phyloP scores from a whole-genome alignment of 2,329 filamentous ascomycete species.

The Cryoendolithus antarcticus region DNA sequence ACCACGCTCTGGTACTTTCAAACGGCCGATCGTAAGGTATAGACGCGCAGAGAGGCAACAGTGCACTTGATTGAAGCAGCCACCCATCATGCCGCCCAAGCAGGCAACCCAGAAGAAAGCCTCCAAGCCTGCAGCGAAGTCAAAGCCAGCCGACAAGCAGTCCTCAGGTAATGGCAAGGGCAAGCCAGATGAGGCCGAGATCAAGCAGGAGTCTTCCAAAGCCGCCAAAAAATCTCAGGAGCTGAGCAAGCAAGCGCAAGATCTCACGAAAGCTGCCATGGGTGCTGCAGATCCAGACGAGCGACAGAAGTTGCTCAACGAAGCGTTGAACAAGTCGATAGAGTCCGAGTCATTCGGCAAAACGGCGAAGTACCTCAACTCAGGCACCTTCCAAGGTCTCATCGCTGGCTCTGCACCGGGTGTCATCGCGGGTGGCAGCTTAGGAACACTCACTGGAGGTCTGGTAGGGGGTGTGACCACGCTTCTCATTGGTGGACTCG shows the following conservation, averaged over 20 bases:
- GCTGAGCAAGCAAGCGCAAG: constrained; percentile 15
- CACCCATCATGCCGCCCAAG: too few relatives aligned
- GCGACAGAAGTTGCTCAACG: constrained; percentile 20
- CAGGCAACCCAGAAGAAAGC: too few relatives aligned
- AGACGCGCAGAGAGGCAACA: too few relatives aligned
- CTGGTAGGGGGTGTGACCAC: constrained; percentile 19
- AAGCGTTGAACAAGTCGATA: constrained; percentile 18
- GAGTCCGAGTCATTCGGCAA: constrained; percentile 22
- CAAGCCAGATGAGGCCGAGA: constrained; percentile 6
- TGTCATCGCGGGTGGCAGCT: constrained; percentile 13
- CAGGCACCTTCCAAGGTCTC: constrained; percentile 20
- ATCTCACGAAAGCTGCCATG: constrained; percentile 17
- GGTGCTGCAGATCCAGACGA: constrained; percentile 20
- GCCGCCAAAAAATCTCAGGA: constrained; percentile 15
- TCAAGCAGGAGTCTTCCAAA: constrained; percentile 16
- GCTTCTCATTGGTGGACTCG: constrained; percentile 17
- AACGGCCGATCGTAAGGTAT: too few relatives aligned
- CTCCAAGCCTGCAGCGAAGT: too few relatives aligned
- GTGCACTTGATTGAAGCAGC: too few relatives aligned
- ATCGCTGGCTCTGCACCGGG: constrained; percentile 20
- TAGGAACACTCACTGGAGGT: constrained; percentile 20
- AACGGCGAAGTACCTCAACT: constrained; percentile 19
- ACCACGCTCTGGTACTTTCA: too few relatives aligned
- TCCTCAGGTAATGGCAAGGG: too few relatives aligned
- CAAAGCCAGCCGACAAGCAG: too few relatives aligned